Conservation (phyloP, 306 rosid genomes). For the Bauhinia variegata region DNA sequence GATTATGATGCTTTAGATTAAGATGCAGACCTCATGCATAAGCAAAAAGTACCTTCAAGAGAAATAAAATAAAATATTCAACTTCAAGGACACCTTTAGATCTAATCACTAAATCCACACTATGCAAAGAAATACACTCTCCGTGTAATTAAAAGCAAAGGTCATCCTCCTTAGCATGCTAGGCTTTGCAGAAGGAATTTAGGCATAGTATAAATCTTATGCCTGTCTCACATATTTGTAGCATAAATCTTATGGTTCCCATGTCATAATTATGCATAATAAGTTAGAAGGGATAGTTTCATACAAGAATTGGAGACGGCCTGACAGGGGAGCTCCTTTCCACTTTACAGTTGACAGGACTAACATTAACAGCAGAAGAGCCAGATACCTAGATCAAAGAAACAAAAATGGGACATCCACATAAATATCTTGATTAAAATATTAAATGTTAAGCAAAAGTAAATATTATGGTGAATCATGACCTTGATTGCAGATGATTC, state of each 20-base stretch:
- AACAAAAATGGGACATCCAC: conserved; percentile 4
- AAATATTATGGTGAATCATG: conserved; percentile 14
- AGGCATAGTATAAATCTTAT: background rate
- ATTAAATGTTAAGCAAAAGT: conserved; percentile 29
- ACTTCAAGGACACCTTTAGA: conserved; percentile 27
- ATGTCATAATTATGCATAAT: conserved; percentile 22
- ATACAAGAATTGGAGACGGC: conserved; percentile 70
- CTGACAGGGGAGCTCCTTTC: conserved; percentile 80
- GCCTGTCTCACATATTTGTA: background rate
- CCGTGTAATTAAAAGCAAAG: conserved; percentile 9
- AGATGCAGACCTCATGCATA: conserved; percentile 21
- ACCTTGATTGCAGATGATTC: conserved; percentile 77
- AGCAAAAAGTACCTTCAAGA: background rate
- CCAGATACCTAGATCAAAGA: conserved; percentile 60
- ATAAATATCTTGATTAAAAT: conserved; percentile 11
- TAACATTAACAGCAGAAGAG: conserved; percentile 54
- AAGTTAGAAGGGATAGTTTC: conserved; percentile 35
- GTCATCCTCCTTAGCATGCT: conserved; percentile 13
- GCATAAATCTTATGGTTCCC: conserved; percentile 8
- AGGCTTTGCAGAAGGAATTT: conserved; percentile 13
- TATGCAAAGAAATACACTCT: conserved; percentile 19
- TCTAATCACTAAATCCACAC: conserved; percentile 18
- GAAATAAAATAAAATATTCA: background rate
- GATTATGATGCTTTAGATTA: background rate
- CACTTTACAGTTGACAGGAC: conserved; percentile 75